Evolutionary conservation across 1,139 yeast genomes (phyloP).

Genomic region (Blastobotrys aristatus): DNA sequence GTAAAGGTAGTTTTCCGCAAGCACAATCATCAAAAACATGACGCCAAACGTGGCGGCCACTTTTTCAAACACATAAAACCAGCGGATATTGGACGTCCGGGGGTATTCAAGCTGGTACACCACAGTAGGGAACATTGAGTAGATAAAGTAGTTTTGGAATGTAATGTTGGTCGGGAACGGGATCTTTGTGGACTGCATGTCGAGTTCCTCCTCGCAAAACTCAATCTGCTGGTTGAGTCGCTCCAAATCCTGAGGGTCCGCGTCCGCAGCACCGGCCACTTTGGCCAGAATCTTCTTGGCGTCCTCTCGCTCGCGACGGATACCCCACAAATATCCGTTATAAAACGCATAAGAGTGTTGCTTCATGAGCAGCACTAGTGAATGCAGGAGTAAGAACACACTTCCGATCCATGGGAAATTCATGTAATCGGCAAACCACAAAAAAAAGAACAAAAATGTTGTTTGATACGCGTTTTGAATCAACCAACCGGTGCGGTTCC

Average conservation of each 20-base stretch:
- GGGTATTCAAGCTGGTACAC: conserved; percentile 69
- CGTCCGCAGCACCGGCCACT: conserved; percentile 12
- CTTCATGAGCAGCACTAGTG: conserved; percentile 85
- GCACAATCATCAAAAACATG: conserved; percentile 70
- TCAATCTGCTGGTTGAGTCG: conserved; percentile 19
- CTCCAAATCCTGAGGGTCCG: conserved; percentile 14
- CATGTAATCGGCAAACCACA: conserved; percentile 48
- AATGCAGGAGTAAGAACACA: conserved; percentile 74
- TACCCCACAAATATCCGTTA: conserved; percentile 76
- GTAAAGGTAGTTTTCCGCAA: conserved; percentile 73
- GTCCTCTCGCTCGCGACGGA: conserved; percentile 50
- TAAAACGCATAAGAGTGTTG: conserved; percentile 87
- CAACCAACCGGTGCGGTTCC: conserved; percentile 60
- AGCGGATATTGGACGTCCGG: conserved; percentile 61
- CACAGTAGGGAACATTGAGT: conserved; percentile 85
- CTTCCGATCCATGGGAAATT: conserved; percentile 82
- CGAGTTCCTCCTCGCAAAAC: conserved; percentile 30
- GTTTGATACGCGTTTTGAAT: conserved; percentile 56
- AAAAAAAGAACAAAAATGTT: conserved; percentile 42
- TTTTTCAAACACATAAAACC: conserved; percentile 67
- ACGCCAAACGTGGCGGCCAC: conserved; percentile 80
- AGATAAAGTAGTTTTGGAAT: conserved; percentile 62
- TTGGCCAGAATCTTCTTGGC: conserved; percentile 33
- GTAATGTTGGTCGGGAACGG: conserved; percentile 69
- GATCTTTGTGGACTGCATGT: conserved; percentile 29